phyloP scores from a whole-genome alignment of 495 filamentous ascomycete genomes.

The Bacidia gigantensis region DNA sequence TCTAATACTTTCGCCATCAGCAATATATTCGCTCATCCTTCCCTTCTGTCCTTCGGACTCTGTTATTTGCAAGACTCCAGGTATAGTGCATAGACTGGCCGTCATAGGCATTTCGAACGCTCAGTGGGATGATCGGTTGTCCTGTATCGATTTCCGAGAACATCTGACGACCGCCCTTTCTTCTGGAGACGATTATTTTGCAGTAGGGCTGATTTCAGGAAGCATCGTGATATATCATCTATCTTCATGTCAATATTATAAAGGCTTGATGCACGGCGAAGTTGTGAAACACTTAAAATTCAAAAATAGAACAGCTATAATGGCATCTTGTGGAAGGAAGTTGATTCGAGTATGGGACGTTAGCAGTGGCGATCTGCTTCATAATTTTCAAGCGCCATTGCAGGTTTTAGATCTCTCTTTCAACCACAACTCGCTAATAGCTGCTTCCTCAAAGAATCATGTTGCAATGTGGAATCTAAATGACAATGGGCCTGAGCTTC shows the following conservation, averaged over 20 bases:
- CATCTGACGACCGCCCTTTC: conserved; percentile 14
- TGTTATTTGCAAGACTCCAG: conserved; percentile 19
- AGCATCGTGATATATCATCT: conserved; percentile 7
- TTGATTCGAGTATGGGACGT: too few species aligned
- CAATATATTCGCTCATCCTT: conserved; percentile 23
- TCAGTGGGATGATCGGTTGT: conserved; percentile 23
- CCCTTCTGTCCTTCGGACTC: conserved; percentile 27
- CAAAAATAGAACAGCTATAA: too few species aligned
- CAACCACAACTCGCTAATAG: too few species aligned
- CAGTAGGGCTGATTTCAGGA: conserved; percentile 7
- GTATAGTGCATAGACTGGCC: conserved; percentile 19
- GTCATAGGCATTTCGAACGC: conserved; percentile 15
- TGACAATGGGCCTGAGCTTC: too few species aligned
- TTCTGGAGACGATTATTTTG: conserved; percentile 12
- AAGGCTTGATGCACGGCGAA: conserved; percentile 18
- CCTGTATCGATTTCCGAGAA: conserved; percentile 14
- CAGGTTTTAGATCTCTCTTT: too few species aligned
- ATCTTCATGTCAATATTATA: conserved; percentile 16
- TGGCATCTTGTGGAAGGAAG: too few species aligned
- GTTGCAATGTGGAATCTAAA: too few species aligned
- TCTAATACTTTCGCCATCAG: conserved; percentile 17
- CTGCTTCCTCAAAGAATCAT: too few species aligned
- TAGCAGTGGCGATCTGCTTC: too few species aligned
- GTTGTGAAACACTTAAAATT: too few species aligned
- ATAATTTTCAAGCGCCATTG: too few species aligned